Conservation (phyloP, 768 basidiomycete genomes). For the Pholiota conissans region DNA sequence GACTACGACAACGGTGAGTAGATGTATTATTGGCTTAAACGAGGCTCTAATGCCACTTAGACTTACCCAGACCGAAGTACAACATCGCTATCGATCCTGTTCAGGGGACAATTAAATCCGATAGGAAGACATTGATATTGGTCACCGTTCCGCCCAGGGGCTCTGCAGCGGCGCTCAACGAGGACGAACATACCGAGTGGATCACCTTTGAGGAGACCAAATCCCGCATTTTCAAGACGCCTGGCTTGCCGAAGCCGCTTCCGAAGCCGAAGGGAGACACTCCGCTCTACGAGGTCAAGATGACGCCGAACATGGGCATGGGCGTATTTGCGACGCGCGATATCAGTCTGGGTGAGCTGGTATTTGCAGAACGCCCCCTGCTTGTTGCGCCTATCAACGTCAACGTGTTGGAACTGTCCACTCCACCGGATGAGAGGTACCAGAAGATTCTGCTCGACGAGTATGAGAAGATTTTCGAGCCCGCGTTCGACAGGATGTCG, state of each 20-base stretch:
- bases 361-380: slow-evolving; percentile 38
- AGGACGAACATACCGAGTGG: neutral
- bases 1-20: no score
- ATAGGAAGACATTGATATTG: neutral
- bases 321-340: slow-evolving; percentile 31
- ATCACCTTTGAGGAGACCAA: neutral
- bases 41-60: no score
- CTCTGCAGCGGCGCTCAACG: neutral
- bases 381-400: slow-evolving; percentile 21
- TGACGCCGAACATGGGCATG: slow-evolving; percentile 22
- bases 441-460: neutral
- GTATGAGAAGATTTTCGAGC: neutral
- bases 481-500: neutral
- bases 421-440: neutral
- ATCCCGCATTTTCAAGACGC: neutral
- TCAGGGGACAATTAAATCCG: neutral
- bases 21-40: no score
- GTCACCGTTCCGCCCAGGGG: neutral
- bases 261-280: neutral
- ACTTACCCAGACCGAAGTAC: neutral
- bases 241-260: slow-evolving; percentile 1
- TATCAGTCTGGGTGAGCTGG: slow-evolving; percentile 29
- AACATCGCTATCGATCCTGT: neutral
- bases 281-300: neutral
- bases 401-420: neutral